Evolutionary conservation across 768 basidiomycete species (phyloP), one percentile per base, ranked within the genome.

Genomic region (Calocybe cyanea): DNA sequence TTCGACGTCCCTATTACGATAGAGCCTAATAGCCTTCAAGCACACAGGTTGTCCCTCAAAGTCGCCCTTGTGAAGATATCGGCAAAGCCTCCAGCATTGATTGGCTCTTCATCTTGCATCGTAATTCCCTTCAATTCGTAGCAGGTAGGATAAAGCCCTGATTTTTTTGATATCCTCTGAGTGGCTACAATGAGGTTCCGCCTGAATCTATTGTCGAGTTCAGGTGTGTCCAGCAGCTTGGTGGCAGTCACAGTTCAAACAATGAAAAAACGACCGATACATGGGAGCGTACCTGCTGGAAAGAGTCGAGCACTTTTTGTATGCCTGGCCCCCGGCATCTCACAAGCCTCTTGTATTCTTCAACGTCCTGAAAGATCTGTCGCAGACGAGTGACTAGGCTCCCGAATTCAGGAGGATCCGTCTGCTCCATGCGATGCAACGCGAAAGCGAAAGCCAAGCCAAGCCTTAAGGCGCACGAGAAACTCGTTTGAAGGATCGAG

Each of bases 21-120:
- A 33, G 13, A 5, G 14, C 13, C 45, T 21, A 0, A 1, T 3
- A 15, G 21, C 3, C 32, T 46, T 46, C 17, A 31, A 30, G 23
- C 45, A 33, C 17, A 46, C 10, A 7, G 11, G 5, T 1, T 4
- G 10, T n/a, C 31, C 32, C 1, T 15, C 14, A n/a, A n/a, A 19
- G 3, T 17, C 4, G 6, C 38, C 45, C 24, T 17, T 34, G 38
- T n/a, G n/a, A n/a, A n/a, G n/a, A n/a, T n/a, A n/a, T n/a, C n/a
- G n/a, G n/a, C n/a, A n/a, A n/a, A n/a, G 11, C 45, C 45, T 33
- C 45, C 45, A 28, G 3, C 8, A 32, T 8, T n/a, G 31, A 32
- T n/a, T 8, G 31, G 31, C 8, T 32, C 9, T 8, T 32, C 2
- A 2, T 25, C 17, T 7, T 10, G 40, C 11, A 28, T 11, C 25